Evolutionary conservation across 2,329 filamentous ascomycete species (phyloP), one percentile per base, ranked within the genome.

Genomic region (Beauveria australis): DNA sequence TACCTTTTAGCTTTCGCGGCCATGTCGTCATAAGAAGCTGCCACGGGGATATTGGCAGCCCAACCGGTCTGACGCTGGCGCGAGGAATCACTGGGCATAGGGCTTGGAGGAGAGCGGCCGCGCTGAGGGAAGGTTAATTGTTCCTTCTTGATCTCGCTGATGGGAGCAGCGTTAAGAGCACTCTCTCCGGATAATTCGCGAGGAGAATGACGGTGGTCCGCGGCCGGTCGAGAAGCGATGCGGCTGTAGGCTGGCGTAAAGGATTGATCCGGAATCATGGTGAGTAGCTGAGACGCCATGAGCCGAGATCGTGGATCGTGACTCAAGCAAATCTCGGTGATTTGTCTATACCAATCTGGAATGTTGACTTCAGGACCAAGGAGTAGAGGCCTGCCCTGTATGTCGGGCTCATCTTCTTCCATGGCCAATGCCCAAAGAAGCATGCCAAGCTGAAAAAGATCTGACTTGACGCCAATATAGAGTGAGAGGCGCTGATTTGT

Each of bases 381-480:
- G 24, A 76, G 77, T 62, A 96, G 75, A 0, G 92, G 92, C 22
- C 90, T 83, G 47, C 82, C 82, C 62, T 89, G 86, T 22, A 84
- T 81, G 71, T 97, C 94, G 1, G 94, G 94, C 68, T 97, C 93
- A 68, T 97, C 93, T 60, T 92, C 85, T 66, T 93, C 84, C 69
- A 88, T 89, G 1, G 91, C 93, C 51, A 99, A 77, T 24, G 91
- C 91, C 91, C 93, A 99, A 3, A 99, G 77, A 2, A 96, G 92
- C 94, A 99, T 99, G 5, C 94, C 94, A 5, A 97, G 81, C 74
- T 99, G 94, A 69, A 89, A 99, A 1, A 99, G 79, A 74, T 99
- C 94, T 0, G 93, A 96, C 75, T 99, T 99, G 71, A 97, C 92
- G 14, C 94, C 93, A 70, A 99, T 97, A 70, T 96, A 97, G 88